Evolutionary conservation across 2,329 filamentous ascomycete genomes (phyloP), one percentile per base, ranked within the genome.

Genomic region (Elsinoe arachidis): DNA sequence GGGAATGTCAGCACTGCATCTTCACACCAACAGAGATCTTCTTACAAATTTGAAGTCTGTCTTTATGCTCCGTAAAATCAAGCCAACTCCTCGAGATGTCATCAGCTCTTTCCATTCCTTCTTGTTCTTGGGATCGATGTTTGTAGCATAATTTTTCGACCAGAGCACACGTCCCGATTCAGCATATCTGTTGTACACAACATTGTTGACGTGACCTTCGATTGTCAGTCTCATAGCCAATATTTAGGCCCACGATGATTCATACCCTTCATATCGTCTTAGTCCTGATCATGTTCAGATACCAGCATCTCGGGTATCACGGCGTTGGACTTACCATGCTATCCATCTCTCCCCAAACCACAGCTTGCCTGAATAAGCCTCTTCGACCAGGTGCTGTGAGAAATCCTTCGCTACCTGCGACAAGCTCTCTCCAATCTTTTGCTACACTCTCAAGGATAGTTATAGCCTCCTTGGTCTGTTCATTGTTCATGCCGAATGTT

Each of bases 31-130:
- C 1, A 12, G 12, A 49, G 21, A 39, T 34, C 44, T 43, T 77
- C 85, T 62, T 68, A 93, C 89, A 73, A 95, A 90, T 74, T 96
- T 96, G 72, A 87, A 96, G 63, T 95, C 86, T 0, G 87, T 85
- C 64, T 80, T 86, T 63, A 96, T 90, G 63, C 84, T 89, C 64
- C 83, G 81, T 66, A 96, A 72, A 59, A 96, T 93, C 57, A 96
- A 69, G 0, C 91, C 90, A 15, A 84, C 75, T 1, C 80, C 79
- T 21, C 74, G 78, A 0, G 86, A 83, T 12, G 80, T 84, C 74
- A 87, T 81, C 39, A 95, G 74, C 49, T 86, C 79, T 12, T 73
- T 70, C 90, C 90, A 96, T 60, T 81, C 74, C 41, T 75, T 69
- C 58, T 76, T 75, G 62, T 91, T 78, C 30, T 72, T 69, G 0